Evolutionary conservation across 1,139 yeast genomes (phyloP).

Genomic region (Geotrichum cucujoidarum): DNA sequence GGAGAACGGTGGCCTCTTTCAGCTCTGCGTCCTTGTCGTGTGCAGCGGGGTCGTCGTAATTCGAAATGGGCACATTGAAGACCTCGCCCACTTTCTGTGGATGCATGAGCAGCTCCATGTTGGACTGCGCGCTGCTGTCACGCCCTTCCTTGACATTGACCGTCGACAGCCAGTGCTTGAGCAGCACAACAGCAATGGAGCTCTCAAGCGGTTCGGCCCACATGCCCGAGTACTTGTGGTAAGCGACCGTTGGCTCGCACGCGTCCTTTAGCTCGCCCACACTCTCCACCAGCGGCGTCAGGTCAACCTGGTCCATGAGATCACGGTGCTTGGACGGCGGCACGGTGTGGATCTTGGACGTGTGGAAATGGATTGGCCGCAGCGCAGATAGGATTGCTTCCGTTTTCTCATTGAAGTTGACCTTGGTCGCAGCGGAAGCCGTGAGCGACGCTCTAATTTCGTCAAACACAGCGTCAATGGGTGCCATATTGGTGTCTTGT

Average conservation of each 20-base stretch:
- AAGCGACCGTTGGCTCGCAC: slow-evolving; percentile 23
- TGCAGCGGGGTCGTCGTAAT: neutral
- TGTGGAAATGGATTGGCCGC: slow-evolving; percentile 7
- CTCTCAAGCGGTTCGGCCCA: slow-evolving; percentile 29
- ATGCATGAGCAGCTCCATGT: slow-evolving; percentile 14
- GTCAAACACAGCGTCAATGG: slow-evolving; percentile 9
- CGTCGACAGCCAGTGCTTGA: slow-evolving; percentile 24
- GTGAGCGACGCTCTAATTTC: neutral
- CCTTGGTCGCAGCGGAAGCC: neutral
- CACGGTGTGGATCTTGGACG: slow-evolving; percentile 20
- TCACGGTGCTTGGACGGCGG: slow-evolving; percentile 11
- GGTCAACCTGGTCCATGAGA: slow-evolving; percentile 1
- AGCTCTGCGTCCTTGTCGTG: slow-evolving; percentile 9
- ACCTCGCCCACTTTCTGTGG: slow-evolving; percentile 23
- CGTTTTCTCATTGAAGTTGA: neutral
- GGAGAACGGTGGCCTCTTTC: slow-evolving; percentile 13
- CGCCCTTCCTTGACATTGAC: neutral
- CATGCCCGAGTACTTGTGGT: slow-evolving; percentile 28
- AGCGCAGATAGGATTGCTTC: slow-evolving; percentile 11
- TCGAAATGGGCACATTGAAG: slow-evolving; percentile 18
- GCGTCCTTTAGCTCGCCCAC: slow-evolving; percentile 10
- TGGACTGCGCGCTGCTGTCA: neutral
- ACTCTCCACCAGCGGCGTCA: slow-evolving; percentile 9
- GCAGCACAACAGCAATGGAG: slow-evolving; percentile 23
- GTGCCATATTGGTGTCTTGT: too few species aligned